Conservation (phyloP, 805 yeast genomes). For the Hanseniaspora guilliermondii region DNA sequence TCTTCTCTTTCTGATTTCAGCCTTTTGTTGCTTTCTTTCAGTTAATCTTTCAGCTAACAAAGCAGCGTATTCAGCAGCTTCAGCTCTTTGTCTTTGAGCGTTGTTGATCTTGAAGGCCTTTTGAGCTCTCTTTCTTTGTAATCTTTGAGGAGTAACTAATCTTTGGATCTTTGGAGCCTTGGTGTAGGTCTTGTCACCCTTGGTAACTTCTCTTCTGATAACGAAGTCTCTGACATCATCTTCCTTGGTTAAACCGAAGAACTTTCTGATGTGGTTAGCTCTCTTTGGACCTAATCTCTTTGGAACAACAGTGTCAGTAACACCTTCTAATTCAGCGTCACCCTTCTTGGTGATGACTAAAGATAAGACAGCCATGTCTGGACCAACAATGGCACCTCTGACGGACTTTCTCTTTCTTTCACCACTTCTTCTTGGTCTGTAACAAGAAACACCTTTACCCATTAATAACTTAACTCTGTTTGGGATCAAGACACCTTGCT, state of each 20-base stretch:
- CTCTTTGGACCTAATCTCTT: conserved; percentile 99
- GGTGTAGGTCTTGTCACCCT: conserved; percentile 97
- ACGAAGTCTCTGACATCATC: conserved; percentile 62
- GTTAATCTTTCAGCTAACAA: conserved; percentile 94
- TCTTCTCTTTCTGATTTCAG: conserved; percentile 99
- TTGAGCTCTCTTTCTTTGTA: conserved; percentile 98
- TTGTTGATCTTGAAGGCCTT: conserved; percentile 85
- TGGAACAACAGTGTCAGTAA: conserved; percentile 89
- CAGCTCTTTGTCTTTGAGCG: conserved; percentile 98
- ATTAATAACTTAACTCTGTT: conserved; percentile 96
- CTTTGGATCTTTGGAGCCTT: conserved; percentile 99
- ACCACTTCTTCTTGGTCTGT: conserved; percentile 99
- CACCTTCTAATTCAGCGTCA: conserved; percentile 88
- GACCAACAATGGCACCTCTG: conserved; percentile 97
- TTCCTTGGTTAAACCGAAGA: conserved; percentile 67
- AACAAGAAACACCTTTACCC: conserved; percentile 91
- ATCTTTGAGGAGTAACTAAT: conserved; percentile 96
- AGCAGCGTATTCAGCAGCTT: conserved; percentile 99
- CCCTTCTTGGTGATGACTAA: conserved; percentile 94
- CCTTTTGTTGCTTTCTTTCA: conserved; percentile 96
- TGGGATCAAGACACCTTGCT: conserved; percentile 99
- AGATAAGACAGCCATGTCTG: conserved; percentile 91
- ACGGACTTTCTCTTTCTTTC: conserved; percentile 99
- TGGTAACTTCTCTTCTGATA: conserved; percentile 94
- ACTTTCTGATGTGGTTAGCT: conserved; percentile 99